phyloP scores from a whole-genome alignment of 225 moss, liverwort and hornwort species.

The Polytrichum commune region DNA sequence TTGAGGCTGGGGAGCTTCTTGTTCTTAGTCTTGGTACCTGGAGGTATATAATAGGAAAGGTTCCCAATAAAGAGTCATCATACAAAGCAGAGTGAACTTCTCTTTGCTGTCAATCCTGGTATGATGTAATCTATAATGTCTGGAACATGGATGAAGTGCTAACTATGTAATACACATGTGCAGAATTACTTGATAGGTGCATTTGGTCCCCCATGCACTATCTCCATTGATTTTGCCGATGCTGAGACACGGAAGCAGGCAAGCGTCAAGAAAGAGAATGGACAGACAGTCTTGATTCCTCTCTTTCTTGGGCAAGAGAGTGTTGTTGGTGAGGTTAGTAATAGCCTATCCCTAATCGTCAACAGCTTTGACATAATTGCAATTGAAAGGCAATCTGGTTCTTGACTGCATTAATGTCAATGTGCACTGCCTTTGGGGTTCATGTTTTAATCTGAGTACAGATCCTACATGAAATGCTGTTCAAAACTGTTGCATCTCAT shows the following conservation, averaged over 20 bases:
- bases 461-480: not conserved
- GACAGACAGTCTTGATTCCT: constrained; percentile 72
- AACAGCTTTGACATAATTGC: not conserved
- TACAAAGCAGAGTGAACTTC: too few species aligned
- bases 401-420: too few species aligned
- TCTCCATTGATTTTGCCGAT: constrained; percentile 76
- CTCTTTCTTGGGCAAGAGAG: constrained; percentile 92
- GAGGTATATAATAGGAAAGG: too few species aligned
- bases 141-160: too few species aligned
- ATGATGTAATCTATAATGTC: too few species aligned
- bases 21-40: too few species aligned
- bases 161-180: not conserved
- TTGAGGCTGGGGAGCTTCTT: too few species aligned
- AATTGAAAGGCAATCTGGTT: not conserved
- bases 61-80: too few species aligned
- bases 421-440: too few species aligned
- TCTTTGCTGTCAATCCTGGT: too few species aligned
- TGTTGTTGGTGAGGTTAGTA: constrained; percentile 80
- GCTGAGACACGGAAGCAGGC: constrained; percentile 88
- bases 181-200: constrained; percentile 86
- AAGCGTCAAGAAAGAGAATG: constrained; percentile 94
- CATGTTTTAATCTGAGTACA: too few species aligned
- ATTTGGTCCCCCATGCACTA: constrained; percentile 73
- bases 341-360: not conserved
- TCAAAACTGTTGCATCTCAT: not conserved